These are phyloP conservation scores for Trichopus zeylanicus DNA, from an alignment of 116 monocot genomes.

Conservation along the genomic window DNA sequence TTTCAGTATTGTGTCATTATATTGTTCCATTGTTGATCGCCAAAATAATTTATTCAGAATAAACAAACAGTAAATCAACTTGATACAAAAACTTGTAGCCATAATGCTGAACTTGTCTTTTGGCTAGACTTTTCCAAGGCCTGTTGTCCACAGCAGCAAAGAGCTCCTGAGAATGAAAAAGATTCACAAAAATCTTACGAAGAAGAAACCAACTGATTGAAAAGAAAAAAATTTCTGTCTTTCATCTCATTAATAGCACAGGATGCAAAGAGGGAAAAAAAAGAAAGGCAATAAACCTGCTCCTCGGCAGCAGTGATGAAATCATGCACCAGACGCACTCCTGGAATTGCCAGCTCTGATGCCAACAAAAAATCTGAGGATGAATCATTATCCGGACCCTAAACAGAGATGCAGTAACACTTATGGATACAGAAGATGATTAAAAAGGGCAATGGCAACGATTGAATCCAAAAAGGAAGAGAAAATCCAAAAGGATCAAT, in stretches of 20 bases:
- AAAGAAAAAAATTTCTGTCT: too few relatives aligned
- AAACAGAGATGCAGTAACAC: slow-evolving; percentile 4
- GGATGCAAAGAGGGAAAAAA: too few relatives aligned
- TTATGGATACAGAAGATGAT: neutral
- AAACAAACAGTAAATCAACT: slow-evolving; percentile 32
- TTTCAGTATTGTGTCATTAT: too few relatives aligned
- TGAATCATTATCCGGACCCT: slow-evolving; percentile 34
- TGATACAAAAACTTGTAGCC: slow-evolving; percentile 87
- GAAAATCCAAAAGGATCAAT: too few relatives aligned
- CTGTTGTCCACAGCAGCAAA: slow-evolving; percentile 70
- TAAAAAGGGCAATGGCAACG: neutral
- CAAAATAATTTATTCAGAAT: neutral
- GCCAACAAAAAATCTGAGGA: slow-evolving; percentile 39
- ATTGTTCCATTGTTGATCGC: too few relatives aligned
- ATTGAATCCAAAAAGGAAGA: neutral
- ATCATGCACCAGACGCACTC: slow-evolving; percentile 62
- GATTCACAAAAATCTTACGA: neutral
- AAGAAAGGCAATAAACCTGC: slow-evolving; percentile 53
- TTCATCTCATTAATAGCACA: too few relatives aligned
- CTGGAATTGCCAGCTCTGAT: slow-evolving; percentile 64
- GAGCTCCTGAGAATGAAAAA: slow-evolving; percentile 41
- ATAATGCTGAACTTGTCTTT: slow-evolving; percentile 98
- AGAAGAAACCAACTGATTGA: too few relatives aligned
- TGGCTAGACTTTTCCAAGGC: slow-evolving; percentile 76
- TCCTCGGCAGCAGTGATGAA: slow-evolving; percentile 75